These are phyloP conservation scores for Elongisporangium prolatum DNA, from an alignment of 352 stramenopile species.

Conservation along the genomic window DNA sequence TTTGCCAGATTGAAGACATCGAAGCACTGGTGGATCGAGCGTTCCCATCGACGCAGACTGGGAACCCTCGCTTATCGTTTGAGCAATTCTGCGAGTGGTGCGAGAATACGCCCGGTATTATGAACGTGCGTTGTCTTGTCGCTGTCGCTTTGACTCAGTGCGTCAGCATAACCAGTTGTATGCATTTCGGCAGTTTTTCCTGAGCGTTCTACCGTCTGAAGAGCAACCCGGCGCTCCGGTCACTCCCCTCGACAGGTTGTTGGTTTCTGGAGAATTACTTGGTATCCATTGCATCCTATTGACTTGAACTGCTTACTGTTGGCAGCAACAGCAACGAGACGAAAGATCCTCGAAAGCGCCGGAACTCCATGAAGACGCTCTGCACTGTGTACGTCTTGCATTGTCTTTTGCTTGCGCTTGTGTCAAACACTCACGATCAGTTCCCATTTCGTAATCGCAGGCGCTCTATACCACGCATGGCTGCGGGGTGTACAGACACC, in stretches of 20 bases:
- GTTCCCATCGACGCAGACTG: slow-evolving; percentile 34
- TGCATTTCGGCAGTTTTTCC: slow-evolving; percentile 43
- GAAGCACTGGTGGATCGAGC: slow-evolving; percentile 83
- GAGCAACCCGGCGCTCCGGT: slow-evolving; percentile 29
- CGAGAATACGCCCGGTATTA: slow-evolving; percentile 68
- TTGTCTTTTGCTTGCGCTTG: background rate
- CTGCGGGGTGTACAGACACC: slow-evolving; percentile 14
- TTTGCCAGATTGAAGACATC: slow-evolving; percentile 50
- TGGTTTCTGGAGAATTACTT: background rate
- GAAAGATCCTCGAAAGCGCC: slow-evolving; percentile 21
- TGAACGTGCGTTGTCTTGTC: slow-evolving; percentile 37
- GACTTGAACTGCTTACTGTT: background rate
- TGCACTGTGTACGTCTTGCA: slow-evolving; percentile 36
- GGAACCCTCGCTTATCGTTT: slow-evolving; percentile 72
- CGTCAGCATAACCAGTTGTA: background rate
- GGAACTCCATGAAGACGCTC: slow-evolving; percentile 47
- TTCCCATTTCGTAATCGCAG: slow-evolving; percentile 9
- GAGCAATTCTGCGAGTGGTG: slow-evolving; percentile 87
- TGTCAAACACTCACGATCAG: slow-evolving; percentile 1
- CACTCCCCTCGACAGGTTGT: slow-evolving; percentile 28
- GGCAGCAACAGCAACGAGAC: background rate
- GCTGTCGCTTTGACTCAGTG: background rate
- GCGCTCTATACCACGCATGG: slow-evolving; percentile 22
- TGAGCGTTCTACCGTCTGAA: slow-evolving; percentile 72
- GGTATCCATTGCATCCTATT: background rate